A percentile compares a stretch with the other conserved stretches of the same genome.
phyloP scores from a whole-genome alignment of 1,139 yeast genomes.

The Lodderomyces theae region DNA sequence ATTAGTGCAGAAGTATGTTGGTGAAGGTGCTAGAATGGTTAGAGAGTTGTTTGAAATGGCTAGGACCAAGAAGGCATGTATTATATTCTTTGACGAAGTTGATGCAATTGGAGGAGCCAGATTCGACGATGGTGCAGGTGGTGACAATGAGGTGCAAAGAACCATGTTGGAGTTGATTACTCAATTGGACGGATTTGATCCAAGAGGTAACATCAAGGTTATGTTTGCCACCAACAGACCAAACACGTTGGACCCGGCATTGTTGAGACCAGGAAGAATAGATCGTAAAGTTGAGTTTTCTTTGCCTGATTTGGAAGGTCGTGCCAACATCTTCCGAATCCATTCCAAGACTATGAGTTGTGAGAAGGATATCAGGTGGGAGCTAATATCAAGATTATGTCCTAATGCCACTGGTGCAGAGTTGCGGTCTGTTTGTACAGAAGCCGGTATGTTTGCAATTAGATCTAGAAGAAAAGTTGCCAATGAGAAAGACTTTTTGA shows the following conservation, averaged over 20 bases:
- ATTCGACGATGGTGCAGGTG: conserved; percentile 99
- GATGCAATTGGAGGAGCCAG: conserved; percentile 99
- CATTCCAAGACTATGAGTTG: conserved; percentile 97
- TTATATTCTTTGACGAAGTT: conserved; percentile 92
- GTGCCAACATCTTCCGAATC: conserved; percentile 94
- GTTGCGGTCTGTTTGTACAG: conserved; percentile 92
- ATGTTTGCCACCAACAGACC: conserved; percentile 99
- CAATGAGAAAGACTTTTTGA: conserved; percentile 92
- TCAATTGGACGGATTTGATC: conserved; percentile 96
- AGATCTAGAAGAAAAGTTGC: conserved; percentile 98
- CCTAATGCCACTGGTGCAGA: conserved; percentile 99
- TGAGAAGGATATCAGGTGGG: conserved; percentile 98
- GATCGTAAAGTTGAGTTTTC: conserved; percentile 98
- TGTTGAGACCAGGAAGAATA: conserved; percentile 95
- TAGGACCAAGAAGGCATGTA: conserved; percentile 94
- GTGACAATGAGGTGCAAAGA: conserved; percentile 98
- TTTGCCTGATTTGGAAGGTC: conserved; percentile 93
- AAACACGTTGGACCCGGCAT: conserved; percentile 95
- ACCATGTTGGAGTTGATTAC: conserved; percentile 98
- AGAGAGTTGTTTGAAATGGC: conserved; percentile 98
- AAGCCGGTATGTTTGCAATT: conserved; percentile 99
- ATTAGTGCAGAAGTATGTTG: conserved; percentile 95
- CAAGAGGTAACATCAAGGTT: conserved; percentile 96
- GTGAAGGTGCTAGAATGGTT: conserved; percentile 99
- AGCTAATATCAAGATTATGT: conserved; percentile 90